Base-by-base conservation (phyloP, 208 protist species). In the Novymonas esmeraldas region DNA sequence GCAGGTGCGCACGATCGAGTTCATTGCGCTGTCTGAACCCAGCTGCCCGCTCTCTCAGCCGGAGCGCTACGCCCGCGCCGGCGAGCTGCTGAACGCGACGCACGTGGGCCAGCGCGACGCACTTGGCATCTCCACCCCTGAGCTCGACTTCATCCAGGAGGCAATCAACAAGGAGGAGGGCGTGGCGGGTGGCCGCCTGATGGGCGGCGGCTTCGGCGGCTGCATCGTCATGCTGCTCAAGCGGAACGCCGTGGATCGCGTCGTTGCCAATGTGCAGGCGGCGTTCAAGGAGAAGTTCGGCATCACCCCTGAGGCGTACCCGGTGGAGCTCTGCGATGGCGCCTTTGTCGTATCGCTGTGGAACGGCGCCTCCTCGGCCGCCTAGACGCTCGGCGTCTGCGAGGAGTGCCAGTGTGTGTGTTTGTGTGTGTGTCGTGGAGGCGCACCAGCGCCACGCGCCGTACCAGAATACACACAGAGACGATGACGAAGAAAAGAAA, bases 201-300 rank as follows among this genome's bases (percentile, higher is more conserved):
- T 92, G 73, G 90, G 85, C 68, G 90, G 85, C 29, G 90, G 90
- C 49, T 94, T 96, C 68, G 90, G 90, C 33, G 87, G 87, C n/a
- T 94, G 87, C 72, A 84, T 87, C 20, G 64, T 92, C 28, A 64
- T 83, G 42, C 73, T 86, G 48, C 61, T 85, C 5, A 73, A 76
- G 46, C 78, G 76, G 62, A 76, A 48, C 48, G 78, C 76, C 39
- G 76, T 89, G 62, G 73, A 82, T 18, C 75, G 82, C 58, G 74
- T 85, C 20, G 66, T 85, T 26, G 31, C 41, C 39, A 78, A 74
- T 28, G 82, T 85, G 58, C 78, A 79, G 63, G 22, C 59, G 20
- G 57, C 48, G 41, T 89, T 85, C 73, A 70, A 74, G 42, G 56
- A 59, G 55, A 85, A 85, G 76, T 85, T 89, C 70, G 69, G 64